A percentile compares a stretch with the other conserved stretches of the same genome.
phyloP scores from a whole-genome alignment of 257 asterid genomes.

The Solanum sitiens region DNA sequence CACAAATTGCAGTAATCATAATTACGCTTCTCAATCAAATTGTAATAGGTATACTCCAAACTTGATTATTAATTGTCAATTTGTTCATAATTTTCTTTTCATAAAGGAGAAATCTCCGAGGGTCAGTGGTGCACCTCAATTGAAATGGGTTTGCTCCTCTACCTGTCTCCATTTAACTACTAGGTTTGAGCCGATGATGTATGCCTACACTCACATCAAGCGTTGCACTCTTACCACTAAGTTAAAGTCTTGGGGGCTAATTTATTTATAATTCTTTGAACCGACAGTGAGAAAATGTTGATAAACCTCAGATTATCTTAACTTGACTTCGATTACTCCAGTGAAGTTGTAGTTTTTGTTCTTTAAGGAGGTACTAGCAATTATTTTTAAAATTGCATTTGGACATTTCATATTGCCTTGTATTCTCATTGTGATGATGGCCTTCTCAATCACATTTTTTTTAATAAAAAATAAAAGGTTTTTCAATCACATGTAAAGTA shows the following conservation, averaged over 20 bases:
- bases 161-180: background rate
- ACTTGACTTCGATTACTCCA: background rate
- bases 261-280: background rate
- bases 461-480: background rate
- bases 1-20: conserved; percentile 81
- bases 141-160: background rate
- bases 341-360: background rate
- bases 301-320: background rate
- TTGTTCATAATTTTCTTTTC: background rate
- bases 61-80: background rate
- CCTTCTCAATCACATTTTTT: background rate
- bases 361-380: background rate
- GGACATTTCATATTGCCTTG: background rate
- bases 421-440: background rate
- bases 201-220: background rate
- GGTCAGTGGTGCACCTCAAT: background rate
- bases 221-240: background rate
- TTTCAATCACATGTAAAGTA: background rate
- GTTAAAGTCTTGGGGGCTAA: background rate
- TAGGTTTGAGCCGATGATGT: background rate
- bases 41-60: conserved; percentile 59
- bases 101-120: background rate
- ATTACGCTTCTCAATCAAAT: conserved; percentile 76
- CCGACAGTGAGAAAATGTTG: background rate
- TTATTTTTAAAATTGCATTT: background rate